Conservation (phyloP, 768 basidiomycete species). For the Leccinum incarnatum region DNA sequence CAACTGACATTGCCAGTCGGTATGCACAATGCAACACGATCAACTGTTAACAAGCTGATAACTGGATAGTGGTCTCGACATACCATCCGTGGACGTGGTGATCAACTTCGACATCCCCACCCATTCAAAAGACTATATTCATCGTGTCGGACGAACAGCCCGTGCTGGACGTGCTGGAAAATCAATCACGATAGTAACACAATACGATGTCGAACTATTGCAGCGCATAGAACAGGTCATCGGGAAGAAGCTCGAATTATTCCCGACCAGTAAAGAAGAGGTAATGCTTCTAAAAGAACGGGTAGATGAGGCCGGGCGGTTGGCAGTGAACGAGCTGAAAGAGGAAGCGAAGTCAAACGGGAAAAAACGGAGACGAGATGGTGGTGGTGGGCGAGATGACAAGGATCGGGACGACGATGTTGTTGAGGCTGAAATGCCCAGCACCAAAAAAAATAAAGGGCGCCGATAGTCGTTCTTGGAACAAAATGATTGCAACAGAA, state of each 20-base stretch:
- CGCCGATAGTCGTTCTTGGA: conserved; percentile 32
- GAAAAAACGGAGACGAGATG: conserved; percentile 47
- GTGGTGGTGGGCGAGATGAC: conserved; percentile 61
- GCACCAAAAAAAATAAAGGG: conserved; percentile 52
- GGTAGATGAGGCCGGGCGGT: conserved; percentile 79
- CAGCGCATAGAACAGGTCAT: conserved; percentile 93
- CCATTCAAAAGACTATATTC: conserved; percentile 99
- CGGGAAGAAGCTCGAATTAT: conserved; percentile 89
- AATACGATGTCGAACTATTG: conserved; percentile 96
- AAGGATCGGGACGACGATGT: conserved; percentile 91
- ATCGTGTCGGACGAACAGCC: conserved; percentile 95
- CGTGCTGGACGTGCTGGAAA: conserved; percentile 97
- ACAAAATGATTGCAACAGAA: background rate
- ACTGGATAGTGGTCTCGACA: conserved; percentile 77
- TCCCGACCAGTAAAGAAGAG: conserved; percentile 85
- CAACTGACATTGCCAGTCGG: conserved; percentile 96
- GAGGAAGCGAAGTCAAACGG: conserved; percentile 60
- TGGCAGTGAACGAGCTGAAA: conserved; percentile 79
- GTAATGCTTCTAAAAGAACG: conserved; percentile 84
- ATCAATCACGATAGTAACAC: conserved; percentile 95
- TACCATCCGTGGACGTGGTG: conserved; percentile 89
- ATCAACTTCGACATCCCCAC: conserved; percentile 98
- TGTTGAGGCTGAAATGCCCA: conserved; percentile 86
- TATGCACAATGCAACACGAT: conserved; percentile 34
- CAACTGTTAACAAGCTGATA: conserved; percentile 4